Conservation (phyloP, 805 yeast species). For the Candida sphagnicola region DNA sequence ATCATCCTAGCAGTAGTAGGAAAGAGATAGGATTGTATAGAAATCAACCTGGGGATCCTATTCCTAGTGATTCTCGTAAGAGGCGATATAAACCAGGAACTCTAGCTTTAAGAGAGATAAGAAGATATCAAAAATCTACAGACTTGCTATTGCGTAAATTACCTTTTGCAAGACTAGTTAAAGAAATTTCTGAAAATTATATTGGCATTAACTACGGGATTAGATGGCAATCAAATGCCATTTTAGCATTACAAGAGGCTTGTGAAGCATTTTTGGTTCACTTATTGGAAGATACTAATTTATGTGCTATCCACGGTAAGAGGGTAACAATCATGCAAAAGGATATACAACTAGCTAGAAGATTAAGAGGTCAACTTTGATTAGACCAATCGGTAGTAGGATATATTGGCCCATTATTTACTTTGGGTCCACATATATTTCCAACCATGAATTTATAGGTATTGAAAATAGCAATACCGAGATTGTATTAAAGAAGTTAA, state of each 20-base stretch:
- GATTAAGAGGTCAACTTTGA: conserved; percentile 48
- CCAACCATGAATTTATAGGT: too few relatives aligned
- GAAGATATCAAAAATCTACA: conserved; percentile 63
- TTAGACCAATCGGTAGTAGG: not conserved
- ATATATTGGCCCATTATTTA: too few relatives aligned
- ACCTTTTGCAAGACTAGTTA: conserved; percentile 74
- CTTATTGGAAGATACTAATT: conserved; percentile 70
- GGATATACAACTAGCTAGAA: conserved; percentile 75
- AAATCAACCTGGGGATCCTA: conserved; percentile 55
- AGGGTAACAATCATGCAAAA: conserved; percentile 84
- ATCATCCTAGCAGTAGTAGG: conserved; percentile 1
- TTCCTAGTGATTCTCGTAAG: conserved; percentile 22
- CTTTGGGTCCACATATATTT: too few relatives aligned
- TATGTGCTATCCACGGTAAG: conserved; percentile 75
- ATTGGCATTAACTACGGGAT: conserved; percentile 52
- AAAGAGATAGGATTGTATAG: conserved; percentile 35
- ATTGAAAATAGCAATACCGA: too few relatives aligned
- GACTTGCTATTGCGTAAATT: conserved; percentile 65
- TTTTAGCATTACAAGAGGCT: conserved; percentile 77
- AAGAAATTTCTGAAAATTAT: conserved; percentile 65
- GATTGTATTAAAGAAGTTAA: too few relatives aligned
- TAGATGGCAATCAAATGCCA: conserved; percentile 78
- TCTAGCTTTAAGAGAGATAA: conserved; percentile 62
- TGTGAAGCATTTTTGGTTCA: conserved; percentile 74
- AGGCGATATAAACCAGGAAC: conserved; percentile 61